Base-by-base conservation (phyloP, 345 rosid genomes). In the Excoecaria agallocha region DNA sequence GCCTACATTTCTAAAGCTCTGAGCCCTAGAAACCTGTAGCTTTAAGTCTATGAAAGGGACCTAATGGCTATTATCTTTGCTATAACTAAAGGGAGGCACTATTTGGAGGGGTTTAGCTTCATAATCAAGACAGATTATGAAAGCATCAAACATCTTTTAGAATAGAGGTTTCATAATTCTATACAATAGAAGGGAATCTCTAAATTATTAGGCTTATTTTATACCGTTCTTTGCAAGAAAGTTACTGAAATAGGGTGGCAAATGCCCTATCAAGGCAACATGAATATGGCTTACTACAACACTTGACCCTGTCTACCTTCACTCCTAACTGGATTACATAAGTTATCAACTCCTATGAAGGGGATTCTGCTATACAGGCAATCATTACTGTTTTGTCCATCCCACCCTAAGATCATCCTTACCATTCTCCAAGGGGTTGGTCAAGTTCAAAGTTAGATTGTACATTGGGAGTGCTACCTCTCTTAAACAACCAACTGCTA, bases 1-100 rank as follows among this genome's bases (percentile, higher is more conserved):
- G 22, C 65, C 8, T 74, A n/a, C 12, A 1, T 65, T 0, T 52
- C 55, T 2, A 55, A 74, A 7, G 63, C 43, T 0, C 11, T 74
- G 8, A 0, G 51, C 3, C 38, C 25, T 10, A 39, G 17, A 11
- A 22, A 41, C 0, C 11, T 20, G 3, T 16, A 50, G 2, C 4
- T 51, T 2, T 50, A 62, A 0, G 54, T 20, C 3, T 74, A 64
- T 64, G 54, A 74, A 25, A 59, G 61, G 24, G 71, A 74, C 12
- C 15, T 38, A 0, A 2, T 66, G 9, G 30, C 20, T 3, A 66
- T 74, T 0, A 8, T 74, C 1, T 5, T 52, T 7, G 56, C 19
- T 3, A 3, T 52, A 1, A 3, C n/a, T 2, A 55, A 17, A 4
- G 66, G 66, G 55, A 25, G 43, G 24, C 56, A 66, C 16, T 74